These are phyloP conservation scores for Protomyces arabidopsidicola DNA, from an alignment of 1,139 yeast species.

Conservation along the genomic window DNA sequence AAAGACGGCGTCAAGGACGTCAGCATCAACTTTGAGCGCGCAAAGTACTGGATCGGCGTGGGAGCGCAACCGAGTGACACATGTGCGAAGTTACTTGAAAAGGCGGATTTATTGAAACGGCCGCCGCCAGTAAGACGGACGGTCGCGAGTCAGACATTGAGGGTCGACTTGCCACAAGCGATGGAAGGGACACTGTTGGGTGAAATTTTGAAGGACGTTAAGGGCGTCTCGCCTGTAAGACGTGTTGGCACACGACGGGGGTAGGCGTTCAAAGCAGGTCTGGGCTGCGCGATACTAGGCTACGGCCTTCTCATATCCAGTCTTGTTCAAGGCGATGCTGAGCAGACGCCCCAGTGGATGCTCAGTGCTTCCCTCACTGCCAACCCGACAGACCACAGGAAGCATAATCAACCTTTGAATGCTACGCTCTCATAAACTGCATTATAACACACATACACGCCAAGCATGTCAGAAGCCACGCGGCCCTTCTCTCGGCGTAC, in stretches of 20 bases:
- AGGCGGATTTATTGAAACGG: constrained; percentile 46
- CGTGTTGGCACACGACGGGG: neutral
- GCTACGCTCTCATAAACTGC: no score
- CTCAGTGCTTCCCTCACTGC: neutral
- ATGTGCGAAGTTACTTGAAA: constrained; percentile 69
- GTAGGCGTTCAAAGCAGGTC: neutral
- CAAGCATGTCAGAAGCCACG: constrained; percentile 5
- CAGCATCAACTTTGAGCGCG: constrained; percentile 75
- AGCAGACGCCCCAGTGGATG: neutral
- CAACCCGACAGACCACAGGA: no score
- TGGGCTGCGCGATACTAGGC: no score
- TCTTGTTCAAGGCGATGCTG: neutral
- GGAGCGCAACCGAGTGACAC: constrained; percentile 96
- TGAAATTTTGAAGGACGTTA: neutral
- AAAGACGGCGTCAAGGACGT: constrained; percentile 72
- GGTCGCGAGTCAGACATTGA: neutral
- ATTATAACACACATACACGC: no score
- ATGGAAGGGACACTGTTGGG: neutral
- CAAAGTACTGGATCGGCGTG: constrained; percentile 97
- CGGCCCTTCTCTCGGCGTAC: constrained; percentile 26
- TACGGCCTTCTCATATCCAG: no score
- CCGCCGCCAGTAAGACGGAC: neutral
- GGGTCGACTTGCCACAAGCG: neutral
- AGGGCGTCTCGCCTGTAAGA: neutral
- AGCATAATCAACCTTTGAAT: no score